Evolutionary conservation across 768 basidiomycete genomes (phyloP).

Genomic region (Mycena pura): DNA sequence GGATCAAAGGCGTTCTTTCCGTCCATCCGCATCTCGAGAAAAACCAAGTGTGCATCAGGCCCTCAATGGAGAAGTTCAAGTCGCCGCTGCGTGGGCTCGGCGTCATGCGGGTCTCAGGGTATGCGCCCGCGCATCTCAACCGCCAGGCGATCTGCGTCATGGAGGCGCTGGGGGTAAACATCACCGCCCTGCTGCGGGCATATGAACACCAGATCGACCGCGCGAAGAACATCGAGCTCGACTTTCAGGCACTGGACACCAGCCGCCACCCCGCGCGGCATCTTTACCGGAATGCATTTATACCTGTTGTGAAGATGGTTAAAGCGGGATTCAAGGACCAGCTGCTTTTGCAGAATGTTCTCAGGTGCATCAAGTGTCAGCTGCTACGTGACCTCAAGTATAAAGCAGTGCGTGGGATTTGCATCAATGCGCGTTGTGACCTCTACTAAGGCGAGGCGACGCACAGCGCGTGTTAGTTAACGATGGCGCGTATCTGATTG

Average conservation of each 20-base stretch:
- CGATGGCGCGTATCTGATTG: conserved; percentile 26
- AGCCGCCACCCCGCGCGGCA: conserved; percentile 16
- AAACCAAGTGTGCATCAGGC: conserved; percentile 24
- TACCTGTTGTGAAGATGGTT: conserved; percentile 23
- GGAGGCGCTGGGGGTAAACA: conserved; percentile 18
- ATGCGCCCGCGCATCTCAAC: conserved; percentile 25
- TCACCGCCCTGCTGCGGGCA: not conserved
- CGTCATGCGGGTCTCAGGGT: conserved; percentile 25
- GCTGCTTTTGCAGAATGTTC: conserved; percentile 19
- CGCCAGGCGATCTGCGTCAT: conserved; percentile 29
- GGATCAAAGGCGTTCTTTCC: conserved; percentile 26
- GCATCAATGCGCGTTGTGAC: not conserved
- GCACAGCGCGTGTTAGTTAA: conserved; percentile 16
- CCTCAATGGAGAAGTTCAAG: conserved; percentile 25
- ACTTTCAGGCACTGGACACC: conserved; percentile 11
- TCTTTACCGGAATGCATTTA: conserved; percentile 17
- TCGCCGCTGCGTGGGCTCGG: conserved; percentile 21
- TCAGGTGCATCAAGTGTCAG: conserved; percentile 28
- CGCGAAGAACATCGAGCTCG: conserved; percentile 14
- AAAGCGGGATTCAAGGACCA: conserved; percentile 15
- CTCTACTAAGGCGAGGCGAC: not conserved
- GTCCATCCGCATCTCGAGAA: conserved; percentile 21
- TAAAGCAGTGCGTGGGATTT: conserved; percentile 18
- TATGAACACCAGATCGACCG: conserved; percentile 16
- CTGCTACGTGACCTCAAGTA: conserved; percentile 26